A percentile compares a stretch with the other conserved stretches of the same genome.
Conservation (phyloP, 2,329 filamentous ascomycete genomes). For the Mariannaea sp. region DNA sequence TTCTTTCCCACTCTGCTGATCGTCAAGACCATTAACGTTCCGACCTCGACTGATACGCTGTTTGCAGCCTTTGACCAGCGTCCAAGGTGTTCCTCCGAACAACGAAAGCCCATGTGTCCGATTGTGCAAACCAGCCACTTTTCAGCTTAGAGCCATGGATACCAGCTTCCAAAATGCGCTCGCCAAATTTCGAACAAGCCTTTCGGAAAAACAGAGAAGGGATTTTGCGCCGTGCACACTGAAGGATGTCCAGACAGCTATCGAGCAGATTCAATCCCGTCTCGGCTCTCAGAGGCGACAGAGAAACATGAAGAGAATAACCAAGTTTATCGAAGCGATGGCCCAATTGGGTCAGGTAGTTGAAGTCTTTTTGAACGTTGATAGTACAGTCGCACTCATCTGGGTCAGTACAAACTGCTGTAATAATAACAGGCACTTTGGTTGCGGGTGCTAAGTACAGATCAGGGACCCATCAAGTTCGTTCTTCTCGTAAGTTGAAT, state of each 20-base stretch:
- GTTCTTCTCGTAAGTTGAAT: not conserved
- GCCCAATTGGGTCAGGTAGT: constrained; percentile 5
- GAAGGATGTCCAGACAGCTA: not conserved
- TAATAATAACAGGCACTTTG: no score
- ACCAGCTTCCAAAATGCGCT: constrained; percentile 12
- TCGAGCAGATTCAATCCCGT: constrained; percentile 2
- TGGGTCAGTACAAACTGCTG: not conserved
- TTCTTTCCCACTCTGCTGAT: no score
- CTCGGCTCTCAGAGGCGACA: not conserved
- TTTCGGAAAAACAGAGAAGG: not conserved
- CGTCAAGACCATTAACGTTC: no score
- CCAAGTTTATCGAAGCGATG: constrained; percentile 17
- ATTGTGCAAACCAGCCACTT: no score
- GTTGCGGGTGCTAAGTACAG: no score
- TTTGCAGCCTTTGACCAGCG: no score
- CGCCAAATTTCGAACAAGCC: not conserved
- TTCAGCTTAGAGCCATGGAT: not conserved
- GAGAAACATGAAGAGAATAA: not conserved
- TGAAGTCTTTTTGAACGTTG: constrained; percentile 11
- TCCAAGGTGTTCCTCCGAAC: no score
- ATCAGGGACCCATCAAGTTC: constrained; percentile 23
- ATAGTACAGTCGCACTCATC: constrained; percentile 11
- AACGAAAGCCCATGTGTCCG: no score
- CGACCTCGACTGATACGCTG: no score
- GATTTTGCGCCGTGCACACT: constrained; percentile 11